Evolutionary conservation across 2,329 filamentous ascomycete genomes (phyloP).

Genomic region (Sclerotinia sclerotiorum): DNA sequence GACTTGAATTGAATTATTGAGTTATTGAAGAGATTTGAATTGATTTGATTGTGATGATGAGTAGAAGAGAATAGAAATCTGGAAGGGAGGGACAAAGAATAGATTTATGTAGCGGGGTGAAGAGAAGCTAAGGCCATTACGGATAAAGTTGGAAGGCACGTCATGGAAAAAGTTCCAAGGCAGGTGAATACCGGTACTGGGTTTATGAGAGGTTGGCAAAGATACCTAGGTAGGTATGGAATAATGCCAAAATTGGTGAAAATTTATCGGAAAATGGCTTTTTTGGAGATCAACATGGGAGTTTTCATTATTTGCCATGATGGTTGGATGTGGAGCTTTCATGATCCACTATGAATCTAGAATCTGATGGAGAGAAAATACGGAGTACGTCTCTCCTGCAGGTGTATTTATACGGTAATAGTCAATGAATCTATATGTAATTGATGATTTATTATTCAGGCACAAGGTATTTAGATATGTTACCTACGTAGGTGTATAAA

Average conservation of each 20-base stretch:
- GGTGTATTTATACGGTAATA: too few relatives aligned
- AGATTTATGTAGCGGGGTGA: slow-evolving; percentile 15
- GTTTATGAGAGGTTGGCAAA: slow-evolving; percentile 5
- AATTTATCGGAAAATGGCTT: slow-evolving; percentile 1
- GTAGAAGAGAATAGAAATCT: not conserved
- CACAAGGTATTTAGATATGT: too few relatives aligned
- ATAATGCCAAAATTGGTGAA: not conserved
- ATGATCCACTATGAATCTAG: not conserved
- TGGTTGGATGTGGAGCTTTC: not conserved
- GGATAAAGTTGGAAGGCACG: slow-evolving; percentile 22
- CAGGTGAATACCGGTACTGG: not conserved
- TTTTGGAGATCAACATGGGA: not conserved
- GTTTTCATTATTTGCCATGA: not conserved
- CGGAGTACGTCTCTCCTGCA: too few relatives aligned
- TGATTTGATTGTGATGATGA: not conserved
- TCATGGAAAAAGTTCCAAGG: slow-evolving; percentile 19
- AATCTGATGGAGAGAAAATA: too few relatives aligned
- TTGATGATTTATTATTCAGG: too few relatives aligned
- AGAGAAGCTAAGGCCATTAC: slow-evolving; percentile 15
- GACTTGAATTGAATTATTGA: not conserved
- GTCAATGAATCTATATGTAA: too few relatives aligned
- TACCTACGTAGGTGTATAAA: too few relatives aligned
- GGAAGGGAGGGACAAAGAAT: slow-evolving; percentile 14
- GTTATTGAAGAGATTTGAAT: not conserved
- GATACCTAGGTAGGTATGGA: not conserved